phyloP scores from a whole-genome alignment of 345 rosid species.

The Kandelia obovata region DNA sequence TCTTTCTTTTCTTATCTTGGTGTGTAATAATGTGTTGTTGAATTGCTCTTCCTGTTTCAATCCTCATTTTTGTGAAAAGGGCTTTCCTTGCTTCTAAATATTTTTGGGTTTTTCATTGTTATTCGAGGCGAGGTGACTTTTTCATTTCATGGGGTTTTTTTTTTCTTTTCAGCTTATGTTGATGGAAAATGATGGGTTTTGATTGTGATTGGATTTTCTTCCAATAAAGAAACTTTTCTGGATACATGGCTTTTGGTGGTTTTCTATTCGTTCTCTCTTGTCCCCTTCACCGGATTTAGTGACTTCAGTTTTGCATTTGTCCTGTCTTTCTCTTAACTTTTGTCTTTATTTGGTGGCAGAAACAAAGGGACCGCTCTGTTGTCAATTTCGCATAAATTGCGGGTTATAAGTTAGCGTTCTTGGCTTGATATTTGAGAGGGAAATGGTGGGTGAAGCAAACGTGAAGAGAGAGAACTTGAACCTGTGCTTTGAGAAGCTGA shows the following conservation, averaged over 20 bases:
- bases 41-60: neutral
- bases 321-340: neutral
- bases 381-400: neutral
- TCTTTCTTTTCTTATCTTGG: neutral
- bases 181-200: neutral
- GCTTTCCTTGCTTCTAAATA: neutral
- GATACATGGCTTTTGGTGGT: slow-evolving; percentile 3
- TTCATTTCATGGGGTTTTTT: no score
- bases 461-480: slow-evolving; percentile 50
- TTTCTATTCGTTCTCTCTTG: neutral
- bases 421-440: slow-evolving; percentile 2
- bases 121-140: no score
- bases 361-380: slow-evolving; percentile 13
- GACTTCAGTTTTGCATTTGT: neutral
- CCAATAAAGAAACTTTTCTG: no score
- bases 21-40: neutral
- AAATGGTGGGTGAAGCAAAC: slow-evolving; percentile 37
- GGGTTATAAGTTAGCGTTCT: slow-evolving; percentile 21
- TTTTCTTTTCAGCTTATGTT: neutral
- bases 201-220: slow-evolving; percentile 8
- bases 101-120: no score
- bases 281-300: neutral
- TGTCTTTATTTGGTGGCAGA: slow-evolving; percentile 31
- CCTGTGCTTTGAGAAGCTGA: slow-evolving; percentile 56
- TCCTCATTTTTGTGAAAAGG: slow-evolving; percentile 5